A percentile compares a stretch with the other conserved stretches of the same genome.
Evolutionary conservation across 2,329 filamentous ascomycete species (phyloP).

Genomic region (Venturia oleaginea): DNA sequence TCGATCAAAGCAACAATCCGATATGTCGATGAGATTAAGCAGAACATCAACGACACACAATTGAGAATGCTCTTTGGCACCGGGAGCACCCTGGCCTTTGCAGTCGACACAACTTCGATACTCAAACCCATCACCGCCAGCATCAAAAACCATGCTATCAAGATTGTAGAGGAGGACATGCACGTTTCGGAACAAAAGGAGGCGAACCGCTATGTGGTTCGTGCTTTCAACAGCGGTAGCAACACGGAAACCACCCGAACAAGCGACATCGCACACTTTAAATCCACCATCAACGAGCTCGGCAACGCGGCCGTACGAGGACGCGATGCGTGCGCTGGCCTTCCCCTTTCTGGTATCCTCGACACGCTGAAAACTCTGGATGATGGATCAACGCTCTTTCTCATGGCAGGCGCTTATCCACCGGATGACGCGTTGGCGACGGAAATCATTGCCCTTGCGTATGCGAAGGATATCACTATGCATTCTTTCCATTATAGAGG

Average conservation of each 20-base stretch:
- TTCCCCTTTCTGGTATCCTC: background rate
- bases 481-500: background rate
- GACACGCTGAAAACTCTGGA: background rate
- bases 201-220: background rate
- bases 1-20: background rate
- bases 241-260: background rate
- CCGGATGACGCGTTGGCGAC: background rate
- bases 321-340: background rate
- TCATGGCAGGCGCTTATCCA: slow-evolving; percentile 1
- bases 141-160: background rate
- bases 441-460: background rate
- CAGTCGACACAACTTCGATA: background rate
- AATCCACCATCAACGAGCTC: background rate
- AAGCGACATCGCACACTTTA: background rate
- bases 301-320: background rate
- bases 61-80: slow-evolving; percentile 5
- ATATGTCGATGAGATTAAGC: background rate
- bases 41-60: background rate
- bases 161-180: background rate
- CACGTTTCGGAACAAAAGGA: background rate
- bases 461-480: background rate
- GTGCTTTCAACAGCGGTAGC: background rate
- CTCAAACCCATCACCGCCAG: background rate
- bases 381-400: background rate
- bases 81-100: background rate